A percentile compares a stretch with the other conserved stretches of the same genome.
Evolutionary conservation across 305 asterid species (phyloP).

Genomic region (Rubia tinctorum): DNA sequence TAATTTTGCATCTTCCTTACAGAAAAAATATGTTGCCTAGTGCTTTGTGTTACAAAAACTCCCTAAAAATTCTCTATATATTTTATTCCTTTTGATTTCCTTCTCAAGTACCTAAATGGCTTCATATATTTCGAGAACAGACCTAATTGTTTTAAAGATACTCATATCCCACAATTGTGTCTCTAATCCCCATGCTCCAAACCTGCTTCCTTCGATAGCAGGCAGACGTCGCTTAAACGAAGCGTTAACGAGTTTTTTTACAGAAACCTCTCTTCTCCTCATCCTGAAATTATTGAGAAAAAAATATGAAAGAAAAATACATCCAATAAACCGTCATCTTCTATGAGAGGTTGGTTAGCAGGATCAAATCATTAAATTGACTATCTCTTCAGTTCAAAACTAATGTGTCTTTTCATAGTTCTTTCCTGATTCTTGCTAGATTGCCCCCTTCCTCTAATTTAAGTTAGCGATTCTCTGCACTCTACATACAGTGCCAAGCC

Average conservation of each 20-base stretch:
- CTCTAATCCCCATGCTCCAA: constrained; percentile 87
- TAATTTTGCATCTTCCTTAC: no score
- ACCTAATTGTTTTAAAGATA: constrained; percentile 61
- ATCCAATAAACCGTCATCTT: background rate
- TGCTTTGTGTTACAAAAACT: no score
- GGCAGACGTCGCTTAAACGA: constrained; percentile 62
- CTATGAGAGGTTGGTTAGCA: background rate
- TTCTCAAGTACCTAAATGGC: no score
- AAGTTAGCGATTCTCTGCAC: background rate
- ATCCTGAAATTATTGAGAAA: constrained; percentile 40
- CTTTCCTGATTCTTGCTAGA: background rate
- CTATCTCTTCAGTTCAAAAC: background rate
- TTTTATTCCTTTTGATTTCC: no score
- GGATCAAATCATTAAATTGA: background rate
- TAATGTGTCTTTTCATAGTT: background rate
- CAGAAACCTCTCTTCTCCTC: constrained; percentile 81
- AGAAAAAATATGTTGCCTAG: no score
- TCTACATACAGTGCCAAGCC: background rate
- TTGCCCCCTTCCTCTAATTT: background rate
- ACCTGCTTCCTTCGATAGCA: constrained; percentile 83
- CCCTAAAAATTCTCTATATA: no score
- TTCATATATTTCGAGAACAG: no score
- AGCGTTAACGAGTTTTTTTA: constrained; percentile 61
- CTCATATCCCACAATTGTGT: constrained; percentile 56
- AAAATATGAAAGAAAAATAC: constrained; percentile 10